A percentile compares a stretch with the other conserved stretches of the same genome.
phyloP scores from a whole-genome alignment of 2,329 filamentous ascomycete species.

The Trichoderma sp. region DNA sequence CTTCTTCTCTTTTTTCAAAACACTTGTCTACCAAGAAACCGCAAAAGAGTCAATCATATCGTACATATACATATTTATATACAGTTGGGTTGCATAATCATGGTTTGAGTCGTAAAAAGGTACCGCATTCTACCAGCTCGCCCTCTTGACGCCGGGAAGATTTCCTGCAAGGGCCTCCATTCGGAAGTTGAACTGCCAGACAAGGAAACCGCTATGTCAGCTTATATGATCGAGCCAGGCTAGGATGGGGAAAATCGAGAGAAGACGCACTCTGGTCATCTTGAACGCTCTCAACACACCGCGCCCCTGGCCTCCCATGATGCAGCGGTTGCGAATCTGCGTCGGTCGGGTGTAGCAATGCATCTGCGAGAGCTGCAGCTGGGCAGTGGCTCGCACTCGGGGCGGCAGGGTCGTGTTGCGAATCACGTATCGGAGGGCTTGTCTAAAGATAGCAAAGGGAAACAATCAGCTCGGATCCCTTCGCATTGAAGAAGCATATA shows the following conservation, averaged over 20 bases:
- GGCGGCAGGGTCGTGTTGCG: conserved; percentile 85
- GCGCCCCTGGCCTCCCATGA: conserved; percentile 84
- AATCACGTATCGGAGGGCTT: conserved; percentile 90
- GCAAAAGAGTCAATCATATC: not conserved
- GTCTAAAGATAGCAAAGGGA: conserved; percentile 54
- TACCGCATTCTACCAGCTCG: conserved; percentile 74
- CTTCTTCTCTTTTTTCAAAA: not conserved
- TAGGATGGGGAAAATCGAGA: not conserved
- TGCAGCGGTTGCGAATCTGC: conserved; percentile 92
- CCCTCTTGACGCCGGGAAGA: conserved; percentile 91
- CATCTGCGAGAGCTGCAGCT: conserved; percentile 92
- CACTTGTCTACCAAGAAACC: conserved; percentile 3
- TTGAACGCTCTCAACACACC: conserved; percentile 94
- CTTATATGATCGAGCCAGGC: not conserved
- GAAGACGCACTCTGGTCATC: conserved; percentile 69
- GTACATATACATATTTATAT: conserved; percentile 16
- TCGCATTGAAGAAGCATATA: too few species aligned
- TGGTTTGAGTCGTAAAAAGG: conserved; percentile 10
- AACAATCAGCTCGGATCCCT: not conserved
- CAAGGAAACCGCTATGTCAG: not conserved
- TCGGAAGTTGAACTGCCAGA: conserved; percentile 86
- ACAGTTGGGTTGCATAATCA: conserved; percentile 7
- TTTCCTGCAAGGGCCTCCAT: conserved; percentile 83
- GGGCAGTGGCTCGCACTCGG: conserved; percentile 83
- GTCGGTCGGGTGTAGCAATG: conserved; percentile 92